Evolutionary conservation across 2,329 filamentous ascomycete genomes (phyloP).

Genomic region (Harringtonia lauricola): DNA sequence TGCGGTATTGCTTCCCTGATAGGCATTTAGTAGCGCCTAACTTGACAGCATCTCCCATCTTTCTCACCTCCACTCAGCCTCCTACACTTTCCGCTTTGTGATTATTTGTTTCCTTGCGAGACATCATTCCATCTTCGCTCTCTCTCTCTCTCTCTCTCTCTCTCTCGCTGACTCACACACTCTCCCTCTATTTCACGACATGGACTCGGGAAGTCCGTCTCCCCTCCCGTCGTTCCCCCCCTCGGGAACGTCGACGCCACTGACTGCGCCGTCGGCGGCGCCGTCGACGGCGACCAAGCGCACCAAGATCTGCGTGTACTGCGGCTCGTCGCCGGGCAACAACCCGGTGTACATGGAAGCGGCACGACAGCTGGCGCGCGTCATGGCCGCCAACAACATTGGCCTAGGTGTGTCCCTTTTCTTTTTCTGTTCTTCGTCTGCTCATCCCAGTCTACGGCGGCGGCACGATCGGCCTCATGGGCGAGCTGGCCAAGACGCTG

Average conservation of each 20-base stretch:
- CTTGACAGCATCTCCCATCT: no score
- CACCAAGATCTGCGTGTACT: constrained; percentile 85
- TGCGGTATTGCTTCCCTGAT: no score
- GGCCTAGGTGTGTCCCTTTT: constrained; percentile 46
- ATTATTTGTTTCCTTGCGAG: no score
- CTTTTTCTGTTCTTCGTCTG: background rate
- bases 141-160: constrained; percentile 4
- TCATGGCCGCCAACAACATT: constrained; percentile 68
- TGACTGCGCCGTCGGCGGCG: constrained; percentile 16
- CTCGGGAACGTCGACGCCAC: constrained; percentile 20
- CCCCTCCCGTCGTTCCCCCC: constrained; percentile 21
- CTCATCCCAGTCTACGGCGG: constrained; percentile 73
- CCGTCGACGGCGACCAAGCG: constrained; percentile 24
- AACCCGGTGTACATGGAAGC: constrained; percentile 66
- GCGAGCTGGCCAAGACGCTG: constrained; percentile 78
- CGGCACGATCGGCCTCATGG: constrained; percentile 91
- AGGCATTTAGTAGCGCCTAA: no score
- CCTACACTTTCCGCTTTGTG: no score
- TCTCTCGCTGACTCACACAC: constrained; percentile 3
- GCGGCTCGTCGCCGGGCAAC: constrained; percentile 67
- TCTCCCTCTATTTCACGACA: constrained; percentile 13
- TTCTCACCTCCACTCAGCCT: no score
- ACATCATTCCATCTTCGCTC: no score
- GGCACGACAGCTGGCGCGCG: constrained; percentile 61
- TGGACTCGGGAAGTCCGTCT: constrained; percentile 29